phyloP scores from a whole-genome alignment of 2,329 filamentous ascomycete genomes.

The Colletotrichum liriopes region DNA sequence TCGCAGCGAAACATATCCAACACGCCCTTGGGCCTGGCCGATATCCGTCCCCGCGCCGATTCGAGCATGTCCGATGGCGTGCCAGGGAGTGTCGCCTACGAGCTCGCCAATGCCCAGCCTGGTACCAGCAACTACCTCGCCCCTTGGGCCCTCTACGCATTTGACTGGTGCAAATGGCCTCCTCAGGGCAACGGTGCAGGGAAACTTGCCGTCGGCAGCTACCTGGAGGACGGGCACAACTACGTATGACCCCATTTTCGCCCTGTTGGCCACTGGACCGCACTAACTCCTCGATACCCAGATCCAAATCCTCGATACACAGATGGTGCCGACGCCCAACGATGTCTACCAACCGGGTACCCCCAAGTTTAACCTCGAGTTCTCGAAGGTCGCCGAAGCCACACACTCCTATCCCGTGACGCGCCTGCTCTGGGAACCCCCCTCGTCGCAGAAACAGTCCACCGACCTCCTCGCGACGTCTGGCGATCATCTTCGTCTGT shows the following conservation, averaged over 20 bases:
- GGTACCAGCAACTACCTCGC: conserved; percentile 93
- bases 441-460: conserved; percentile 93
- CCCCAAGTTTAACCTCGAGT: conserved; percentile 86
- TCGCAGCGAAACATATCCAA: conserved; percentile 80
- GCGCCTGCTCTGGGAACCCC: conserved; percentile 94
- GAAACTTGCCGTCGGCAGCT: conserved; percentile 95
- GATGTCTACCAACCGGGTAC: conserved; percentile 79
- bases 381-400: conserved; percentile 93
- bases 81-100: conserved; percentile 75
- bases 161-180: conserved; percentile 99
- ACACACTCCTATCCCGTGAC: conserved; percentile 99
- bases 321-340: conserved; percentile 79
- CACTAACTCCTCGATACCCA: conserved; percentile 54
- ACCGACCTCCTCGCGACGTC: conserved; percentile 96
- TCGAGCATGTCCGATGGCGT: conserved; percentile 83
- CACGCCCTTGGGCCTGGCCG: conserved; percentile 90
- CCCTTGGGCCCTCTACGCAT: conserved; percentile 95
- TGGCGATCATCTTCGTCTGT: conserved; percentile 92
- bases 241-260: conserved; percentile 74
- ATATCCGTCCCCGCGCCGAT: conserved; percentile 90
- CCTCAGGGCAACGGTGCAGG: conserved; percentile 85
- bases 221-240: conserved; percentile 97
- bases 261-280: neutral
- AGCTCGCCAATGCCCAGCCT: conserved; percentile 75
- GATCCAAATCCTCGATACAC: conserved; percentile 98